Evolutionary conservation across 139 green algal genomes (phyloP).

Genomic region (Chlamydomonas applanata): DNA sequence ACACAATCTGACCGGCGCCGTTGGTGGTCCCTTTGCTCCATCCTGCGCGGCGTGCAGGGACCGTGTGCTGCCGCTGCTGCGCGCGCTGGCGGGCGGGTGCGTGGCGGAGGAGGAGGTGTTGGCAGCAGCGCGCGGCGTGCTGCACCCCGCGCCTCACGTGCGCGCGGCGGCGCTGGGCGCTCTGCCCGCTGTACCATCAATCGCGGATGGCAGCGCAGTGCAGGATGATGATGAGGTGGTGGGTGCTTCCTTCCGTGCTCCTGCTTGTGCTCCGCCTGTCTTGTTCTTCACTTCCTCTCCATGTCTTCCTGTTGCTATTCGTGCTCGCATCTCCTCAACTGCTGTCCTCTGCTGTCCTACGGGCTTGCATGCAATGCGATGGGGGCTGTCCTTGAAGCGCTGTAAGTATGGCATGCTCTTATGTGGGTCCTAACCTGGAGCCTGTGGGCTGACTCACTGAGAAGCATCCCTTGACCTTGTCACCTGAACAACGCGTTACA

Average conservation of each 20-base stretch:
- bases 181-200: slow-evolving; percentile 52
- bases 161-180: slow-evolving; percentile 62
- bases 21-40: too few relatives aligned
- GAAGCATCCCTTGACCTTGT: too few relatives aligned
- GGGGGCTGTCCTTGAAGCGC: background rate
- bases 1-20: too few relatives aligned
- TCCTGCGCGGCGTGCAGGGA: too few relatives aligned
- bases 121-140: slow-evolving; percentile 53
- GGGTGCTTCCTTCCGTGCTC: background rate
- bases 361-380: background rate
- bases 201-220: slow-evolving; percentile 32
- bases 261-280: background rate
- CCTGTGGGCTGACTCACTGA: background rate
- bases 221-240: slow-evolving; percentile 15
- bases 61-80: slow-evolving; percentile 65
- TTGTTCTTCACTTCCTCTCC: too few relatives aligned
- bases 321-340: too few relatives aligned
- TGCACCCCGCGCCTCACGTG: slow-evolving; percentile 44
- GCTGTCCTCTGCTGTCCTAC: too few relatives aligned
- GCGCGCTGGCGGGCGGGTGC: slow-evolving; percentile 57
- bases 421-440: too few relatives aligned
- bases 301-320: too few relatives aligned
- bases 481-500: too few relatives aligned
- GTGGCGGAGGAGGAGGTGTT: slow-evolving; percentile 45
- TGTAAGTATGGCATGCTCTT: too few relatives aligned